Base-by-base conservation (phyloP, 2,329 filamentous ascomycete genomes). In the Trichophyton schoenleinii region DNA sequence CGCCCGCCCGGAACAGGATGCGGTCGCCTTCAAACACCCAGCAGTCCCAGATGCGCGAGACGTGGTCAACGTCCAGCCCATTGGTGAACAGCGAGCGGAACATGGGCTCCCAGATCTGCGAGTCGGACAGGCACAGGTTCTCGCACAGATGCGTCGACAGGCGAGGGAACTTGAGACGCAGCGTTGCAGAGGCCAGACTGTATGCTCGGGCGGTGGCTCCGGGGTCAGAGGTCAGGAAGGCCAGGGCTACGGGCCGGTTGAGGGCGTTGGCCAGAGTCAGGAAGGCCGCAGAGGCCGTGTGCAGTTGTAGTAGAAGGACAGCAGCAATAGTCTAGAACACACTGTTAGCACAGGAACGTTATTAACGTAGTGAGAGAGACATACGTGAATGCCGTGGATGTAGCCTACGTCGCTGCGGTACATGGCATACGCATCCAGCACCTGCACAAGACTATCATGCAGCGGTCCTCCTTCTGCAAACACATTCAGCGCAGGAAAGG, bases 381-480 rank as follows among this genome's bases (percentile, higher is more conserved):
- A 70, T 66, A 80, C 75, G 66, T 85, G 83, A 62, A 83, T 80
- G 61, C 82, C 82, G 65, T 79, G 78, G 60, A 81, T 77, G 64
- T 83, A 84, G 60, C 83, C 81, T 44, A 86, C 80, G 66, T 86
- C 83, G 58, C 79, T 80, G 64, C 83, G 81, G 70, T 86, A 86
- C 74, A 83, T 81, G 8, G 80, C 79, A 69, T 85, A 86, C 31
- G 83, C 83, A 65, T 83, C 78, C 63, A 84, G 77, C 8, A 86
- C 79, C 67, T 85, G 78, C 25, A 81, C 73, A 22, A 86, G 74
- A 13, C 79, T 78, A 36, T 80, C 73, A 63, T 83, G 79, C 25
- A 84, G 71, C 1, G 82, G 81, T 5, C 78, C 79, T 13, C 78
- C 77, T 53, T 75, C 72, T 57, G 79, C 77, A 69, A 85, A 86